These are phyloP conservation scores for Umbelopsis ramanniana DNA, from an alignment of 192 early-diverging fungal species.

Conservation along the genomic window DNA sequence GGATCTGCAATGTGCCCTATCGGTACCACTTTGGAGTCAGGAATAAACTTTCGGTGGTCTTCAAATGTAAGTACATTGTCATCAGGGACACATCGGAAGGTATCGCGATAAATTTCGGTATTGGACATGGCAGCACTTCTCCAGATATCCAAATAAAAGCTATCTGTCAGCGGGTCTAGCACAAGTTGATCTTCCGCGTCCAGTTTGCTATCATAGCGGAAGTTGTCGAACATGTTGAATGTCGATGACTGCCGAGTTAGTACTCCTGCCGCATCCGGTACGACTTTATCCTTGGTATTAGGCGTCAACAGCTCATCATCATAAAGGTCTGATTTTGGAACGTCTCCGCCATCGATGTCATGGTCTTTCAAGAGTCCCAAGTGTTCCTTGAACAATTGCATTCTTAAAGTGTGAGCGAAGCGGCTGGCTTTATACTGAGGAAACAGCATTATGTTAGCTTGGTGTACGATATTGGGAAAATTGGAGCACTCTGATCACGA, in stretches of 20 bases:
- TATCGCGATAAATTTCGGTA: slow-evolving; percentile 68
- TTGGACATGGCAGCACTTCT: slow-evolving; percentile 63
- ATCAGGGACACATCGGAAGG: slow-evolving; percentile 88
- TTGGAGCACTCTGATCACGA: background rate
- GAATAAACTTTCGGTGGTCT: slow-evolving; percentile 52
- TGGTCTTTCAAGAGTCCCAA: slow-evolving; percentile 64
- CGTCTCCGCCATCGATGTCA: background rate
- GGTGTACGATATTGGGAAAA: too few species aligned
- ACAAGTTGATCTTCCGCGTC: slow-evolving; percentile 44
- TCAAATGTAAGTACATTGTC: slow-evolving; percentile 68
- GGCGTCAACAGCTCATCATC: background rate
- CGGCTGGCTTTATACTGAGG: slow-evolving; percentile 68
- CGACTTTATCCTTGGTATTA: background rate
- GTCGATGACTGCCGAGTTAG: slow-evolving; percentile 14
- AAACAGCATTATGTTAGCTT: background rate
- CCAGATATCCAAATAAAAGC: slow-evolving; percentile 68
- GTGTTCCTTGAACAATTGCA: slow-evolving; percentile 84
- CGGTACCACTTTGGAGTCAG: slow-evolving; percentile 47
- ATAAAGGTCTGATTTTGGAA: background rate
- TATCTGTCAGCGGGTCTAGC: slow-evolving; percentile 72
- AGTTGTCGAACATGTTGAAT: slow-evolving; percentile 22
- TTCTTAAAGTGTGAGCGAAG: slow-evolving; percentile 74
- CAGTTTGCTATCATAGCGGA: slow-evolving; percentile 15
- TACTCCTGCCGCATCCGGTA: slow-evolving; percentile 18
- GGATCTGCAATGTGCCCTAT: slow-evolving; percentile 57